Evolutionary conservation across 2,329 filamentous ascomycete species (phyloP).

Genomic region (Pseudopyricularia javanii): DNA sequence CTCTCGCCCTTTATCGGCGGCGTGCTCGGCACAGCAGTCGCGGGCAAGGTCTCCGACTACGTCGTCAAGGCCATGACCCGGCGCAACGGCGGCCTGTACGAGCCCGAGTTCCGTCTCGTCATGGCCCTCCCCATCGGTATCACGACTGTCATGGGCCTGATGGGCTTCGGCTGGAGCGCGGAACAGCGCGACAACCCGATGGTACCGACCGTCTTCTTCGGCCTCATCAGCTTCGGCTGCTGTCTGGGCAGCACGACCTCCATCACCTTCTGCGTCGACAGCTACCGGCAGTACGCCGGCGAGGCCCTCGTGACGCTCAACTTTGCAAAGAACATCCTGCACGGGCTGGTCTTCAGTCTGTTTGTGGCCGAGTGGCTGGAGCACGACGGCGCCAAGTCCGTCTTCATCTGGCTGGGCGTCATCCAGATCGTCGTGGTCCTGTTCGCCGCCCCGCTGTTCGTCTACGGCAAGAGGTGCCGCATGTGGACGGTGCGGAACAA

Average conservation of each 20-base stretch:
- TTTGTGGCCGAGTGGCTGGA: conserved; percentile 83
- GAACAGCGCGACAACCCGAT: conserved; percentile 69
- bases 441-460: conserved; percentile 80
- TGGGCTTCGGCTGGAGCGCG: conserved; percentile 91
- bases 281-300: conserved; percentile 83
- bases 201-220: conserved; percentile 87
- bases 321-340: conserved; percentile 86
- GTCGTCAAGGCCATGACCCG: conserved; percentile 59
- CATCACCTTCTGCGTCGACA: conserved; percentile 91
- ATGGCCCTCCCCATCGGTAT: conserved; percentile 76
- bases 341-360: conserved; percentile 77
- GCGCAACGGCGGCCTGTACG: conserved; percentile 69
- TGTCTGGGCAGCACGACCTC: conserved; percentile 79
- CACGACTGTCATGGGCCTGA: conserved; percentile 71
- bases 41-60: conserved; percentile 62
- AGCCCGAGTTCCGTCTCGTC: conserved; percentile 85
- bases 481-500: conserved; percentile 91
- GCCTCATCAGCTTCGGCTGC: conserved; percentile 83
- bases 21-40: conserved; percentile 62
- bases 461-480: conserved; percentile 80
- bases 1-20: conserved; percentile 77
- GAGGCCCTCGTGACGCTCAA: conserved; percentile 92
- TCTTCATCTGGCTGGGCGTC: conserved; percentile 73
- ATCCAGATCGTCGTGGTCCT: conserved; percentile 71
- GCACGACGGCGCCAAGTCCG: conserved; percentile 58